Evolutionary conservation across 2,329 filamentous ascomycete genomes (phyloP).

Genomic region (Penicillium palitans): DNA sequence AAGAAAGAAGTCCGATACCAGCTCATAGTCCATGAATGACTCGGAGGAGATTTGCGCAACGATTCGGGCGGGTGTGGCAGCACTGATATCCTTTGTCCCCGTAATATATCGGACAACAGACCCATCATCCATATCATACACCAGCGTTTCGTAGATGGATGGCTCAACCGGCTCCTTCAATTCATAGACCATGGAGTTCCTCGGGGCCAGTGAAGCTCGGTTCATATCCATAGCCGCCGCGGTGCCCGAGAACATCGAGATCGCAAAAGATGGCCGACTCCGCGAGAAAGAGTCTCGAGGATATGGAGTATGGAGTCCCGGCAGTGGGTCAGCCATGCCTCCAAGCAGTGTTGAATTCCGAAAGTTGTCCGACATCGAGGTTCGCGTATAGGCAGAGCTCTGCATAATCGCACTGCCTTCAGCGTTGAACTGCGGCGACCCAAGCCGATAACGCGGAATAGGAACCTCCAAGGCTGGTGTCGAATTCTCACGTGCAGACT

Average conservation of each 20-base stretch:
- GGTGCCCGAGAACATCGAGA: constrained; percentile 40
- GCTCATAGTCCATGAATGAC: constrained; percentile 92
- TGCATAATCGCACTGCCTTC: constrained; percentile 75
- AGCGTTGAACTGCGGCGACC: constrained; percentile 75
- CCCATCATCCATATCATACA: constrained; percentile 77
- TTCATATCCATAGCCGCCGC: constrained; percentile 34
- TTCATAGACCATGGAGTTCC: constrained; percentile 46
- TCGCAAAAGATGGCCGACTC: constrained; percentile 36
- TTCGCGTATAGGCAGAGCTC: constrained; percentile 71
- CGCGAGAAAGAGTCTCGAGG: constrained; percentile 27
- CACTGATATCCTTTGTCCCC: constrained; percentile 71
- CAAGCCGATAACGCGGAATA: constrained; percentile 82
- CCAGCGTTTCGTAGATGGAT: constrained; percentile 75
- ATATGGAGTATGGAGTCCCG: constrained; percentile 28
- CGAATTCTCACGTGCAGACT: constrained; percentile 59
- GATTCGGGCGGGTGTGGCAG: constrained; percentile 85
- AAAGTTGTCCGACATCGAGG: constrained; percentile 68
- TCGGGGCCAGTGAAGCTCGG: constrained; percentile 35
- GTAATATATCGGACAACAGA: constrained; percentile 79
- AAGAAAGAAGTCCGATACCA: constrained; percentile 96
- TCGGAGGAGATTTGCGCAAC: constrained; percentile 97
- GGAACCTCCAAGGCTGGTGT: constrained; percentile 66
- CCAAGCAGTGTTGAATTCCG: constrained; percentile 61
- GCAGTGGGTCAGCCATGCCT: constrained; percentile 28
- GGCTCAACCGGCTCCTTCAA: constrained; percentile 63